A percentile compares a stretch with the other conserved stretches of the same genome.
Evolutionary conservation across 2,329 filamentous ascomycete genomes (phyloP).

Genomic region (Alternaria ventricosa): DNA sequence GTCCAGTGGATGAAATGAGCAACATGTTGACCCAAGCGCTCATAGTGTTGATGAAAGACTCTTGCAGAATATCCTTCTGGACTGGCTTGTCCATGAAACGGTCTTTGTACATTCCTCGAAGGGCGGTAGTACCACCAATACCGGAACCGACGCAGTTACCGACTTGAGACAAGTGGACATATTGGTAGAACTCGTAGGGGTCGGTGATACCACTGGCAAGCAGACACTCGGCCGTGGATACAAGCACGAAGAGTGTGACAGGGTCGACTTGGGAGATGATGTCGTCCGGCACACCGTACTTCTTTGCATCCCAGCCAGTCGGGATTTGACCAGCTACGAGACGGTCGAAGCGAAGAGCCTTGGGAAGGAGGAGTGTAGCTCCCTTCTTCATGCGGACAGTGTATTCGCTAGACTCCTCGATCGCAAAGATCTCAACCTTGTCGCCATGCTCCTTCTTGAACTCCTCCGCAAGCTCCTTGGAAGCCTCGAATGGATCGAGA

Average conservation of each 20-base stretch:
- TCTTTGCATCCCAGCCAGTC: conserved; percentile 95
- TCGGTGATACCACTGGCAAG: conserved; percentile 95
- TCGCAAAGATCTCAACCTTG: conserved; percentile 97
- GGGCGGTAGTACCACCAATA: conserved; percentile 91
- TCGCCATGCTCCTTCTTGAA: conserved; percentile 97
- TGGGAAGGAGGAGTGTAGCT: conserved; percentile 92
- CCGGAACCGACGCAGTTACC: conserved; percentile 98
- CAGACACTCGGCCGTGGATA: conserved; percentile 90
- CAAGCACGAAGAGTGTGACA: conserved; percentile 92
- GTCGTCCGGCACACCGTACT: conserved; percentile 95
- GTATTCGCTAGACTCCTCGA: conserved; percentile 91
- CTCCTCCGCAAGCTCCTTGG: conserved; percentile 95
- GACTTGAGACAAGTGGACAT: conserved; percentile 96
- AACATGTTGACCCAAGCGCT: conserved; percentile 99
- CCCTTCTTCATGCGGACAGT: conserved; percentile 95
- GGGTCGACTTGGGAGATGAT: conserved; percentile 98
- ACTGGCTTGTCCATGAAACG: conserved; percentile 95
- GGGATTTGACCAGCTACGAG: conserved; percentile 97
- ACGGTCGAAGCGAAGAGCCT: conserved; percentile 95
- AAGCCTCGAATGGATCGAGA: conserved; percentile 94
- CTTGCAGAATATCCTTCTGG: conserved; percentile 98
- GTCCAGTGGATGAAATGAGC: conserved; percentile 92
- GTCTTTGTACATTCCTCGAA: conserved; percentile 98
- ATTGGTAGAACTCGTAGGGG: conserved; percentile 99
- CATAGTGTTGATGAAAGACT: conserved; percentile 99